phyloP scores from a whole-genome alignment of 805 yeast genomes.

The Starmerella apis region DNA sequence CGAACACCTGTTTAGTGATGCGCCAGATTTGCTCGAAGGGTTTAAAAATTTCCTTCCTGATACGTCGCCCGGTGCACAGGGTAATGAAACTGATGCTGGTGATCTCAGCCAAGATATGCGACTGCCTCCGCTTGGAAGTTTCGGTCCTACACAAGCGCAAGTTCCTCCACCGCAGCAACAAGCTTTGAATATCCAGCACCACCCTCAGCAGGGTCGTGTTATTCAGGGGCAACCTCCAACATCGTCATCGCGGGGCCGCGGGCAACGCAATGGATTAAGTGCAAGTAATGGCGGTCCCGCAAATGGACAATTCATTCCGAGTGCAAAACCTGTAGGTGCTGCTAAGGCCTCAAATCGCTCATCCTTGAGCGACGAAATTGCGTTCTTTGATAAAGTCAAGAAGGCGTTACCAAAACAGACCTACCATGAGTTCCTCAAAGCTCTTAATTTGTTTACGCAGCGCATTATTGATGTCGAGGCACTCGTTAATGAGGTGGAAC shows the following conservation, averaged over 20 bases:
- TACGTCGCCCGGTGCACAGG: constrained; percentile 37
- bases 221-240: constrained; percentile 8
- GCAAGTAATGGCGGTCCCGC: neutral
- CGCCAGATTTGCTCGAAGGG: constrained; percentile 90
- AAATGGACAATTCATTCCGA: constrained; percentile 51
- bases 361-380: constrained; percentile 66
- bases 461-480: constrained; percentile 78
- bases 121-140: constrained; percentile 81
- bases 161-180: neutral
- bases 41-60: constrained; percentile 94
- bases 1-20: constrained; percentile 73
- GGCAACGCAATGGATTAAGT: neutral
- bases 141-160: constrained; percentile 45
- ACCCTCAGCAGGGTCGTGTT: constrained; percentile 2
- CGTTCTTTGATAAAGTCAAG: constrained; percentile 86
- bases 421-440: constrained; percentile 84
- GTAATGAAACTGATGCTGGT: constrained; percentile 3
- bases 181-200: neutral
- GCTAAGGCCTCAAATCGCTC: constrained; percentile 36
- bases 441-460: constrained; percentile 77
- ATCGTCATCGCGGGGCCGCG: constrained; percentile 7
- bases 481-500: constrained; percentile 71
- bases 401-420: constrained; percentile 78
- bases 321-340: constrained; percentile 54
- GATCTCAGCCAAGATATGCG: constrained; percentile 35